Percentiles rank a stretch among this genome's conserved stretches.
Evolutionary conservation across 345 rosid genomes (phyloP).

Genomic region (Brassica carinata): DNA sequence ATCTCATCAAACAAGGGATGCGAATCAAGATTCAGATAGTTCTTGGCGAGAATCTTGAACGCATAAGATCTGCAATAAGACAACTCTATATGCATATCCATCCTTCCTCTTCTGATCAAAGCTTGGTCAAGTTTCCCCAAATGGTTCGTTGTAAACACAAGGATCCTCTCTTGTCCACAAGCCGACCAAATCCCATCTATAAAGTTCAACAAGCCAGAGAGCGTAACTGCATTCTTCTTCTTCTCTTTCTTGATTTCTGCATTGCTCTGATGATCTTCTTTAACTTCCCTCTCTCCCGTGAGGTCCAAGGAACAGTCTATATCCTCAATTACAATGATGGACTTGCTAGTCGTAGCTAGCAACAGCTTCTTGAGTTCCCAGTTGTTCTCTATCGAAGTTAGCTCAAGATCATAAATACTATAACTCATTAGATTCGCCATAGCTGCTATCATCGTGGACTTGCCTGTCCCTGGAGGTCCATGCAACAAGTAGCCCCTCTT

Average conservation of each 20-base stretch:
- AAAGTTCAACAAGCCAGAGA: conserved; percentile 48
- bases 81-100: conserved; percentile 50
- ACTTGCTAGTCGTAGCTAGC: conserved; percentile 41
- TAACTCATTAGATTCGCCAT: conserved; percentile 47
- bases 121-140: conserved; percentile 50
- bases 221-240: conserved; percentile 38
- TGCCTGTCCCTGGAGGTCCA: conserved; percentile 51
- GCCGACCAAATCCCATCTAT: conserved; percentile 57
- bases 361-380: conserved; percentile 44
- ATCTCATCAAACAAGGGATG: conserved; percentile 39
- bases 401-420: conserved; percentile 47
- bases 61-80: conserved; percentile 52
- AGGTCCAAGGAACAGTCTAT: conserved; percentile 51
- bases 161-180: conserved; percentile 45
- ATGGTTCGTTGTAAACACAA: conserved; percentile 48
- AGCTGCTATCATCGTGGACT: conserved; percentile 50
- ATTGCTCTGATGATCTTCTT: conserved; percentile 3
- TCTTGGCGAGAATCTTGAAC: conserved; percentile 48
- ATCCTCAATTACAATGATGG: conserved; percentile 50
- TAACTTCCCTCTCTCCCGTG: conserved; percentile 38
- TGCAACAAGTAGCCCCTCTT: conserved; percentile 48
- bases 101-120: conserved; percentile 47
- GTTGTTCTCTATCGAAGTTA: conserved; percentile 39
- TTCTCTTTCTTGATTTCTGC: not conserved
- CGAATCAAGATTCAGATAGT: conserved; percentile 44